Conservation (phyloP, 495 filamentous ascomycete species). For the Xylaria sp. region DNA sequence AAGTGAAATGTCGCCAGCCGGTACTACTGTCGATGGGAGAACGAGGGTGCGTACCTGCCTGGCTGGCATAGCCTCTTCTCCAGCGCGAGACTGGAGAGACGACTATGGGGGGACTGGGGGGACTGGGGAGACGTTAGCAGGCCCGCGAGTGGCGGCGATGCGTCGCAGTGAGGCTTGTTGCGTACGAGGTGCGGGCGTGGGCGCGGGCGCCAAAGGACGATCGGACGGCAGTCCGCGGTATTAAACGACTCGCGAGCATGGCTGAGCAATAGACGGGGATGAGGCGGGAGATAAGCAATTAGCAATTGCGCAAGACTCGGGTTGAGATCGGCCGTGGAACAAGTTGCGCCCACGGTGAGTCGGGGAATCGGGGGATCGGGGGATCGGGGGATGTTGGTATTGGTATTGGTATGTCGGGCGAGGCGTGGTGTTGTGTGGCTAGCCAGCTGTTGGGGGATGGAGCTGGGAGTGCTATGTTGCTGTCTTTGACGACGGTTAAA, state of each 20-base stretch:
- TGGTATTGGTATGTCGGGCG: not conserved
- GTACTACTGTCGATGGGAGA: conserved; percentile 16
- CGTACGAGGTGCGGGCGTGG: conserved; percentile 58
- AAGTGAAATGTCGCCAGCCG: conserved; percentile 29
- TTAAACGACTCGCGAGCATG: conserved; percentile 76
- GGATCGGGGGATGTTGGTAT: not conserved
- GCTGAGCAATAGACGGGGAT: conserved; percentile 34
- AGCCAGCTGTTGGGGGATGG: not conserved
- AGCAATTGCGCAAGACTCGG: conserved; percentile 32
- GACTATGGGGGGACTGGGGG: conserved; percentile 65
- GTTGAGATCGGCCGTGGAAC: conserved; percentile 31
- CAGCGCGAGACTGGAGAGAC: conserved; percentile 65
- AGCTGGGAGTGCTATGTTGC: not conserved
- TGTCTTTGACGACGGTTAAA: conserved; percentile 8
- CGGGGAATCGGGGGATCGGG: conserved; percentile 30
- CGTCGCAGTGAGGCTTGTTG: conserved; percentile 32
- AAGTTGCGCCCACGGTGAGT: conserved; percentile 1
- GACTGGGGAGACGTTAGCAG: conserved; percentile 52
- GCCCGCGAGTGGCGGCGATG: conserved; percentile 32
- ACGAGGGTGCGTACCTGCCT: conserved; percentile 67
- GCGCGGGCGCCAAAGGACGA: conserved; percentile 64
- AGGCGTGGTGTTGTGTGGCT: not conserved
- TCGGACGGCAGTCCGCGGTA: conserved; percentile 71
- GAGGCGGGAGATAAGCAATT: conserved; percentile 28
- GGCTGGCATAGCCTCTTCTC: conserved; percentile 77